phyloP scores from a whole-genome alignment of 2,329 filamentous ascomycete genomes.

The Fusarium keratoplasticum region DNA sequence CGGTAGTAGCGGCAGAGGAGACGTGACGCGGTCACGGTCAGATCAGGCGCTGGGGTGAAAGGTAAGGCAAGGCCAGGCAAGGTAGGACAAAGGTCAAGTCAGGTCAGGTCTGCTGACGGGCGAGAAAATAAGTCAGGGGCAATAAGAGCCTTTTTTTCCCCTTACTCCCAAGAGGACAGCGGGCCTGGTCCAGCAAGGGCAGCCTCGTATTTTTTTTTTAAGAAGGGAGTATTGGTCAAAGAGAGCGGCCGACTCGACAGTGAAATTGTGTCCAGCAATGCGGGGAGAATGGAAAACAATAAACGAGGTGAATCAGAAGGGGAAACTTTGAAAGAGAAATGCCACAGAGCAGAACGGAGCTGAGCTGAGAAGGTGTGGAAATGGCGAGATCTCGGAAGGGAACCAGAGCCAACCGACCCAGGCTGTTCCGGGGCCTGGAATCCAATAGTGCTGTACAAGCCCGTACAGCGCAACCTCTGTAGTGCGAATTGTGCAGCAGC shows the following conservation, averaged over 20 bases:
- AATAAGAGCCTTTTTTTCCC: conserved; percentile 17
- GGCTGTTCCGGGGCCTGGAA: conserved; percentile 9
- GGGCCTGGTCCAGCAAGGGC: conserved; percentile 41
- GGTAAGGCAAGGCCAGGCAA: not conserved
- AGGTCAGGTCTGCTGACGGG: conserved; percentile 8
- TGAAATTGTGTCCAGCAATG: not conserved
- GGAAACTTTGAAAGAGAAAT: not conserved
- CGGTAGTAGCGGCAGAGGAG: conserved; percentile 5
- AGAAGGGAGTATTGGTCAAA: conserved; percentile 5
- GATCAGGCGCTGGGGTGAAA: conserved; percentile 10
- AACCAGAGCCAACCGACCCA: not conserved
- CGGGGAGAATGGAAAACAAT: not conserved
- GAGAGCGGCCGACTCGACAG: not conserved
- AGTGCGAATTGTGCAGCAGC: not conserved
- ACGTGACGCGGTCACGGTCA: conserved; percentile 37
- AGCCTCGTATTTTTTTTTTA: conserved; percentile 25
- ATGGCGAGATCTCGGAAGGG: conserved; percentile 10
- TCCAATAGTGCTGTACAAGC: conserved; percentile 1
- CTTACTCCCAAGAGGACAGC: conserved; percentile 26
- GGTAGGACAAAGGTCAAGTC: not conserved
- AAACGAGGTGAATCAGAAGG: conserved; percentile 1
- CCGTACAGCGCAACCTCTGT: conserved; percentile 3
- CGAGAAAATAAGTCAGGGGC: conserved; percentile 28
- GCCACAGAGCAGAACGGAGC: not conserved
- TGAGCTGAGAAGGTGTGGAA: not conserved